Evolutionary conservation across 139 green algal species (phyloP).

Genomic region (Pseudopediastrum boryanum): DNA sequence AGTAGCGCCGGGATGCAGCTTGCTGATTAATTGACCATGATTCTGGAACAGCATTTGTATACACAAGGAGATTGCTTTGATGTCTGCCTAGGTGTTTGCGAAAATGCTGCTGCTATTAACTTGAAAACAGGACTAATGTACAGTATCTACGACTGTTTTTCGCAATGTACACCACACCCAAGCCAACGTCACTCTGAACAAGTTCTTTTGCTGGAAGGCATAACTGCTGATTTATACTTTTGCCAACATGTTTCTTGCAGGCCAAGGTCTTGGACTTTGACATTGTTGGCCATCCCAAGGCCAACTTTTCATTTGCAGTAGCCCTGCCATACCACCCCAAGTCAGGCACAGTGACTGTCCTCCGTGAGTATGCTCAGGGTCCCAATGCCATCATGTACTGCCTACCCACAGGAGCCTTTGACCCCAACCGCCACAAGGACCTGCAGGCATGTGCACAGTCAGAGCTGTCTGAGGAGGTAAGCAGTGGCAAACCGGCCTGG

Average conservation of each 20-base stretch:
- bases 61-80: no score
- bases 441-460: constrained; percentile 57
- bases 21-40: no score
- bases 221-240: not conserved
- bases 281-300: constrained; percentile 76
- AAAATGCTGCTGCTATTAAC: no score
- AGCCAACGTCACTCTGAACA: no score
- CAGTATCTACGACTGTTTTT: no score
- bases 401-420: constrained; percentile 76
- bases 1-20: no score
- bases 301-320: constrained; percentile 70
- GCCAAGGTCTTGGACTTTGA: constrained; percentile 71
- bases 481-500: no score
- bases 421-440: constrained; percentile 61
- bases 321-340: constrained; percentile 75
- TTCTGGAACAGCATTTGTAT: no score
- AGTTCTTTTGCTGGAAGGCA: no score
- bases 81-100: no score
- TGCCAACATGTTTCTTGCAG: constrained; percentile 14
- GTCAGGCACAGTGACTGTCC: constrained; percentile 68
- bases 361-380: constrained; percentile 69
- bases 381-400: constrained; percentile 70
- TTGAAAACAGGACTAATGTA: no score
- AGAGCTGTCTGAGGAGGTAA: constrained; percentile 81
- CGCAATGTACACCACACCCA: no score